Evolutionary conservation across 2,329 filamentous ascomycete species (phyloP).

Genomic region (Tolypocladium album): DNA sequence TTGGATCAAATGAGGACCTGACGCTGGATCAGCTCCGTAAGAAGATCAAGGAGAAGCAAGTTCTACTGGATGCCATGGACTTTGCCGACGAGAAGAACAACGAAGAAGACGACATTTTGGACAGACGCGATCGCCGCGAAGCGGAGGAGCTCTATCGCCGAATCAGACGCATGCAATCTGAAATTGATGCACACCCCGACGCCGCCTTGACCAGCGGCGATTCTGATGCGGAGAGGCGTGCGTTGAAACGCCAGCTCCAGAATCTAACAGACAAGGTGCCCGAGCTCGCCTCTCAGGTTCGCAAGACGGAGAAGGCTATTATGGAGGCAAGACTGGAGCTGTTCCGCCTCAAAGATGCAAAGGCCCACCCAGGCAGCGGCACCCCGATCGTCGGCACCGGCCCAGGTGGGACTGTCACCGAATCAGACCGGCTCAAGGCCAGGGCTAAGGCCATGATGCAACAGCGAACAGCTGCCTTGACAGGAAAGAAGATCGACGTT

Average conservation of each 20-base stretch:
- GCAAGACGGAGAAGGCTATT: conserved; percentile 83
- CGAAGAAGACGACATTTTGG: conserved; percentile 86
- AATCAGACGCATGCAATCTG: conserved; percentile 83
- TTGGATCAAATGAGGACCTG: conserved; percentile 68
- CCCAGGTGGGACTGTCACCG: conserved; percentile 80
- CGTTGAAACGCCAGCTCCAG: conserved; percentile 83
- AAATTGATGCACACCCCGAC: conserved; percentile 87
- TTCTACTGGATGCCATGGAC: conserved; percentile 90
- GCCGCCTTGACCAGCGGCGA: conserved; percentile 58
- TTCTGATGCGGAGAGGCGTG: conserved; percentile 77
- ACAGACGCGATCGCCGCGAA: conserved; percentile 81
- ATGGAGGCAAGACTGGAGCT: conserved; percentile 85
- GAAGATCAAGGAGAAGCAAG: conserved; percentile 86
- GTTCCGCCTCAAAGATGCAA: conserved; percentile 88
- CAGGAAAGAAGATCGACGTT: conserved; percentile 66
- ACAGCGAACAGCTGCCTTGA: conserved; percentile 84
- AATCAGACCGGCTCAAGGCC: conserved; percentile 89
- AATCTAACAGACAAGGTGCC: conserved; percentile 81
- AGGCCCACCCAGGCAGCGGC: conserved; percentile 75
- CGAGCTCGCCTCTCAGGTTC: conserved; percentile 82
- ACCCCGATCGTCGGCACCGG: conserved; percentile 82
- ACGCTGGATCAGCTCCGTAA: conserved; percentile 82
- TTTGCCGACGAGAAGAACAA: conserved; percentile 84
- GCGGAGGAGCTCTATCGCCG: conserved; percentile 90
- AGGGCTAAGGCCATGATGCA: conserved; percentile 98